Evolutionary conservation across 2,329 filamentous ascomycete species (phyloP), one percentile per base, ranked within the genome.

Genomic region (Pestalotiopsis sp.): DNA sequence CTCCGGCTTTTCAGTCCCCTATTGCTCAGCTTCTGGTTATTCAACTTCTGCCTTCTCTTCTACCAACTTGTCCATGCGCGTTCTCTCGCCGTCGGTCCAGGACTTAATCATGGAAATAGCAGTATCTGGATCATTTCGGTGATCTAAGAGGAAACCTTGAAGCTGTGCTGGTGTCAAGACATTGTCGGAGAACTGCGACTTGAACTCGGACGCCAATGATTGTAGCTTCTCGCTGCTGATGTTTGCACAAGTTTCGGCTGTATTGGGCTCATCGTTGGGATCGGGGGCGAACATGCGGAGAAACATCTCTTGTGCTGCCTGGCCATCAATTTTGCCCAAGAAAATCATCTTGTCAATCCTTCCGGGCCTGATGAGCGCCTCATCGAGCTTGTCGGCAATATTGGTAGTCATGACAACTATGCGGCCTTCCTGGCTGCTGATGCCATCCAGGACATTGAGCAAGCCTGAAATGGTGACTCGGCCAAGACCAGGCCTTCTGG

Each of bases 321-420:
- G 62, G 6, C 69, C 70, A 20, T 72, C 72, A 9, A 77, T 76
- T 23, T 72, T 71, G 36, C 89, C 90, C 31, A 92, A 83, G 41
- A 88, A 84, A 1, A 91, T 85, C 3, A 88, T 90, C 87, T 92
- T 90, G 76, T 92, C 90, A 1, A 92, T 88, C 55, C 90, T 84
- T 11, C 90, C 90, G 1, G 90, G 90, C 64, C 90, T 83, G 49
- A 92, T 86, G 23, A 92, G 79, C 20, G 90, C 90, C 74, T 89
- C 87, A 71, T 92, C 90, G 6, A 92, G 84, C 62, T 88, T 83
- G 67, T 91, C 89, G 13, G 91, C 85, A 72, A 91, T 87, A 74
- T 92, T 92, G 2, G 90, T 92, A 1, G 90, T 92, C 72, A 92
- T 83, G 78, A 92, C 90, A 23, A 92, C 84, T 70, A 92, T 88